These are phyloP conservation scores for Exophiala sp. DNA, from an alignment of 2,329 filamentous ascomycete genomes.

Conservation along the genomic window DNA sequence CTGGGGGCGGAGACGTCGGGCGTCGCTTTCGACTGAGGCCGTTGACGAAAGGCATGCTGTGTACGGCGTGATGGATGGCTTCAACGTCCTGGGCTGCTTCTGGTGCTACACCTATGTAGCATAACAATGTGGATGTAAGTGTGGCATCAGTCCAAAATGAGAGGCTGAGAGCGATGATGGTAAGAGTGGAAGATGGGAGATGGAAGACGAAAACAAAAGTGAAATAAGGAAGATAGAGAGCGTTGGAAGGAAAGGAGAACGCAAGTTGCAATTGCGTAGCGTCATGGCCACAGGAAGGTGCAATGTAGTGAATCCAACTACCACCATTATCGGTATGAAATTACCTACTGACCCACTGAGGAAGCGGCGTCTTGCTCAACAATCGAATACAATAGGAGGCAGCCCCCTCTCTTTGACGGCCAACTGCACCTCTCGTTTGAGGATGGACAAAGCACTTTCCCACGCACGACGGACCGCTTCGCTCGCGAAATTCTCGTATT, in stretches of 20 bases:
- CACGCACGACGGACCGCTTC: constrained; percentile 44
- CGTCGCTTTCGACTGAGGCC: constrained; percentile 19
- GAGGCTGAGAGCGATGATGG: constrained; percentile 4
- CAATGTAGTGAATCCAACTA: neutral
- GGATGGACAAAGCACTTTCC: constrained; percentile 36
- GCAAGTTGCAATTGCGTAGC: neutral
- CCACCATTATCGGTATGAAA: neutral
- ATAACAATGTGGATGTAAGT: constrained; percentile 6
- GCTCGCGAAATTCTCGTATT: constrained; percentile 38
- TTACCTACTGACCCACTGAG: neutral
- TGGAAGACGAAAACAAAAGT: neutral
- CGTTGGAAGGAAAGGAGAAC: neutral
- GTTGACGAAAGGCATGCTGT: constrained; percentile 19
- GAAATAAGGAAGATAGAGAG: neutral
- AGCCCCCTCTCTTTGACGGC: constrained; percentile 58
- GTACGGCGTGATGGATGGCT: neutral
- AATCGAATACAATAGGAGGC: constrained; percentile 49
- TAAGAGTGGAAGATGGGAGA: neutral
- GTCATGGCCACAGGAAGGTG: neutral
- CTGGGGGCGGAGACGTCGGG: constrained; percentile 1
- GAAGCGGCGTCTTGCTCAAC: neutral
- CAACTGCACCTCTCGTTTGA: constrained; percentile 49
- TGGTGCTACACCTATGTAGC: constrained; percentile 3
- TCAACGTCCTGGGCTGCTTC: neutral
- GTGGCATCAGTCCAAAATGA: neutral